Evolutionary conservation across 331 rosid genomes (phyloP).

Genomic region (Quercus tomentella): DNA sequence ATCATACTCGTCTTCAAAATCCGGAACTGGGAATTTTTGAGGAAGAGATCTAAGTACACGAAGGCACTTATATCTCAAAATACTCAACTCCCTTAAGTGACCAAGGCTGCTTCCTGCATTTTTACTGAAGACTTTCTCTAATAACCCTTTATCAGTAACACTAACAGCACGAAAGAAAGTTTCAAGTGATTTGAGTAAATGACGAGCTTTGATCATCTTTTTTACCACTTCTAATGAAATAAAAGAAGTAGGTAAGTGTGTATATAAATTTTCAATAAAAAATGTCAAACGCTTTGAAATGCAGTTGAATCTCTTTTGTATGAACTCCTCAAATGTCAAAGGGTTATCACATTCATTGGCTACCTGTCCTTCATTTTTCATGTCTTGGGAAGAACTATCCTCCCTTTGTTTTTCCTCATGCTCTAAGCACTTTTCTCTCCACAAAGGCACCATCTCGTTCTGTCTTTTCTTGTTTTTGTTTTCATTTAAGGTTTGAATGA

Average conservation of each 20-base stretch:
- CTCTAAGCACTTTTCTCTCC: neutral
- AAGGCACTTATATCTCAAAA: conserved; percentile 5
- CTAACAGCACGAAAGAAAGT: neutral
- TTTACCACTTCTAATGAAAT: conserved; percentile 13
- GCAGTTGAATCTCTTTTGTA: neutral
- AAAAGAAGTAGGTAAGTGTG: conserved; percentile 31
- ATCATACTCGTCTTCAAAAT: rapidly evolving
- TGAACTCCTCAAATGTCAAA: conserved; percentile 17
- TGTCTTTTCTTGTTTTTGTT: neutral
- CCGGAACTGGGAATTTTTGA: conserved; percentile 1
- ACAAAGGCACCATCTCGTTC: neutral
- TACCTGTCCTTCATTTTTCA: neutral
- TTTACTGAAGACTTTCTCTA: neutral
- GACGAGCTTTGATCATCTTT: conserved; percentile 11
- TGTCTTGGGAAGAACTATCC: neutral
- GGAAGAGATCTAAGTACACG: conserved; percentile 14
- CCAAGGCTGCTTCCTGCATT: neutral
- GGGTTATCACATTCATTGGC: neutral
- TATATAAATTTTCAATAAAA: neutral
- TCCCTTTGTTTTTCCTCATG: neutral
- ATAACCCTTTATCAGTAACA: neutral
- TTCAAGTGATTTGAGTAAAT: neutral
- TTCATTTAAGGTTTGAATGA: neutral
- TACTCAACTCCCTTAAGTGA: neutral
- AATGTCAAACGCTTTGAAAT: neutral